Percentiles rank a stretch among this genome's conserved stretches.
phyloP scores from a whole-genome alignment of 2,329 filamentous ascomycete species.

The Aureobasidium sp. region DNA sequence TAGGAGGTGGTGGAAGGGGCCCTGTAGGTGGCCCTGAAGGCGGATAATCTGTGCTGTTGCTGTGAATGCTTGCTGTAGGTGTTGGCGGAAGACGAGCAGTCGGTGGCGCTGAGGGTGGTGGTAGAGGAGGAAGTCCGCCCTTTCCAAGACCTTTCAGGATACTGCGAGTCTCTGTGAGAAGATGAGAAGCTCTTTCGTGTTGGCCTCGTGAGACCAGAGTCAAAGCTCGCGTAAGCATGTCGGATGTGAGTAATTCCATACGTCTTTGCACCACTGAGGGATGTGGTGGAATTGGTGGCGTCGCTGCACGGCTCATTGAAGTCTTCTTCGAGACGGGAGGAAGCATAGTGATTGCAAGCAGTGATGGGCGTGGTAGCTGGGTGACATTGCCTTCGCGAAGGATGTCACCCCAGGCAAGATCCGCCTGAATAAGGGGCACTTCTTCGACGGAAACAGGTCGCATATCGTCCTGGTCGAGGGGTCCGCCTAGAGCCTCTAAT shows the following conservation, averaged over 20 bases:
- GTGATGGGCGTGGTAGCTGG: slow-evolving; percentile 79
- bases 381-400: slow-evolving; percentile 79
- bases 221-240: slow-evolving; percentile 90
- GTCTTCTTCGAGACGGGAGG: slow-evolving; percentile 49
- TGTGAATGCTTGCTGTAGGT: slow-evolving; percentile 22
- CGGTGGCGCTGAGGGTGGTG: slow-evolving; percentile 38
- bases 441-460: slow-evolving; percentile 84
- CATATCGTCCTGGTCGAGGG: slow-evolving; percentile 78
- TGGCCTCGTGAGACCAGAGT: slow-evolving; percentile 87
- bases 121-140: slow-evolving; percentile 82
- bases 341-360: slow-evolving; percentile 93
- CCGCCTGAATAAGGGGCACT: slow-evolving; percentile 88
- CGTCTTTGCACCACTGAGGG: slow-evolving; percentile 90
- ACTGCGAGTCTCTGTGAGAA: slow-evolving; percentile 85
- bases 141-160: slow-evolving; percentile 96
- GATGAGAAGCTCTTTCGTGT: slow-evolving; percentile 86
- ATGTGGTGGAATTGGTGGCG: slow-evolving; percentile 87
- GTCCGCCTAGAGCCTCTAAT: slow-evolving; percentile 83
- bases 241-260: slow-evolving; percentile 95
- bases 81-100: slow-evolving; percentile 32
- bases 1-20: slow-evolving; percentile 18
- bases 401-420: slow-evolving; percentile 88
- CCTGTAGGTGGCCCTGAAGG: background rate
- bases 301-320: slow-evolving; percentile 31
- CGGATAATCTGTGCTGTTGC: background rate